A percentile compares a stretch with the other conserved stretches of the same genome.
Evolutionary conservation across 805 yeast species (phyloP).

Genomic region (Torulaspora quercuum): DNA sequence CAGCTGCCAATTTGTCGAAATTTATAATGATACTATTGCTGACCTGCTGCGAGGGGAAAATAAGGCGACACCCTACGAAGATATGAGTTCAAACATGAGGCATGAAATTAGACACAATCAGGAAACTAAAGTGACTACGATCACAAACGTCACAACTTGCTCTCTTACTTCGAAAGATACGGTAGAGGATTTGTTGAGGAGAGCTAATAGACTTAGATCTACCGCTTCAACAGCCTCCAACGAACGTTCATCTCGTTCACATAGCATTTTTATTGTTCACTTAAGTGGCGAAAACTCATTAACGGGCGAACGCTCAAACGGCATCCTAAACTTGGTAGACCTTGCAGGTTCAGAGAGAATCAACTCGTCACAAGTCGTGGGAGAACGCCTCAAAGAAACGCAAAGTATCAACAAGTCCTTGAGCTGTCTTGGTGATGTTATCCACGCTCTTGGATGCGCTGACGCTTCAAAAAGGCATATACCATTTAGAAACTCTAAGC

Average conservation of each 20-base stretch:
- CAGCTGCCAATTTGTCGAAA: slow-evolving; percentile 78
- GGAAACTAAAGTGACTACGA: slow-evolving; percentile 47
- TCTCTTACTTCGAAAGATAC: slow-evolving; percentile 45
- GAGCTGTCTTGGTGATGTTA: slow-evolving; percentile 87
- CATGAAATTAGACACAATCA: slow-evolving; percentile 74
- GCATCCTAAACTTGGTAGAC: slow-evolving; percentile 78
- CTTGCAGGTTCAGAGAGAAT: slow-evolving; percentile 93
- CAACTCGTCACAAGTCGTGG: slow-evolving; percentile 67
- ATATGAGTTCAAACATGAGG: slow-evolving; percentile 33
- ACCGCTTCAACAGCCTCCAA: slow-evolving; percentile 82
- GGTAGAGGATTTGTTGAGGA: slow-evolving; percentile 49
- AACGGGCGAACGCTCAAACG: slow-evolving; percentile 49
- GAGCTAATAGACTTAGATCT: slow-evolving; percentile 60
- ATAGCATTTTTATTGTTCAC: slow-evolving; percentile 68
- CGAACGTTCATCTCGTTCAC: slow-evolving; percentile 87
- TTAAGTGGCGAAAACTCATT: slow-evolving; percentile 51
- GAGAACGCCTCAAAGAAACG: slow-evolving; percentile 80
- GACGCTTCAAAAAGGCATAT: slow-evolving; percentile 59
- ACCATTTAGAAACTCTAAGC: slow-evolving; percentile 91
- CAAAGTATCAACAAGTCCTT: slow-evolving; percentile 85
- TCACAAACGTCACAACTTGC: slow-evolving; percentile 57
- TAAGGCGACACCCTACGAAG: slow-evolving; percentile 15
- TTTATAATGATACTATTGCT: slow-evolving; percentile 76
- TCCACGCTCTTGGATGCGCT: slow-evolving; percentile 65
- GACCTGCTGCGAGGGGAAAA: slow-evolving; percentile 51